phyloP scores from a whole-genome alignment of 1,139 yeast species.

The Kluyveromyces marxianus region DNA sequence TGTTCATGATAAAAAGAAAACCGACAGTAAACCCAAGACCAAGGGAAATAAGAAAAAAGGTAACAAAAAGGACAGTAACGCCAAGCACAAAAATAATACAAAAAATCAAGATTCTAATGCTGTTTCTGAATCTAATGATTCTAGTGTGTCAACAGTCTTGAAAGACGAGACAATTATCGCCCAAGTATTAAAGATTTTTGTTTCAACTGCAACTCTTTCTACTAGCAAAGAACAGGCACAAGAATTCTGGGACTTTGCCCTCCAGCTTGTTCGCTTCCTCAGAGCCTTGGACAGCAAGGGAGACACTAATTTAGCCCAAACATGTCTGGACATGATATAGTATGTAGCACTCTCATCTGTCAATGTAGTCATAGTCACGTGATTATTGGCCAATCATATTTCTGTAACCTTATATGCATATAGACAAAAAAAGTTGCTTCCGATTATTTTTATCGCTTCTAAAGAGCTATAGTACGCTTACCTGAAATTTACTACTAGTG shows the following conservation, averaged over 20 bases:
- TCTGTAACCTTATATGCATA: too few relatives aligned
- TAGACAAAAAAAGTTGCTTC: too few relatives aligned
- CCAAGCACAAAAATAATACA: not conserved
- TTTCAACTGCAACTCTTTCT: slow-evolving; percentile 27
- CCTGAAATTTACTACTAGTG: too few relatives aligned
- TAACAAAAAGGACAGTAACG: not conserved
- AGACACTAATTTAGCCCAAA: slow-evolving; percentile 19
- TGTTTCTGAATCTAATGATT: not conserved
- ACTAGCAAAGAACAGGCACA: slow-evolving; percentile 31
- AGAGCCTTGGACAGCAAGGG: slow-evolving; percentile 36
- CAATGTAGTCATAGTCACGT: not conserved
- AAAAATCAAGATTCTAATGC: not conserved
- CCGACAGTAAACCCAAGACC: not conserved
- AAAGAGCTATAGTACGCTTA: too few relatives aligned
- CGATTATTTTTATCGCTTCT: too few relatives aligned
- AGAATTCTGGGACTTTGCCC: slow-evolving; percentile 42
- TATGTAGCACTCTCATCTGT: not conserved
- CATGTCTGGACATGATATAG: slow-evolving; percentile 19
- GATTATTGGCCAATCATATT: not conserved
- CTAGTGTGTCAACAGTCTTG: slow-evolving; percentile 12
- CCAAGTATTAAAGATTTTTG: slow-evolving; percentile 36
- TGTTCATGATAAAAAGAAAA: not conserved
- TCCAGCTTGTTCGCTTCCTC: slow-evolving; percentile 41
- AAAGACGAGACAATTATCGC: slow-evolving; percentile 35
- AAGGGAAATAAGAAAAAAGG: not conserved